These are phyloP conservation scores for Phyllosticta citribraziliensis DNA, from an alignment of 2,329 filamentous ascomycete species.

Conservation along the genomic window DNA sequence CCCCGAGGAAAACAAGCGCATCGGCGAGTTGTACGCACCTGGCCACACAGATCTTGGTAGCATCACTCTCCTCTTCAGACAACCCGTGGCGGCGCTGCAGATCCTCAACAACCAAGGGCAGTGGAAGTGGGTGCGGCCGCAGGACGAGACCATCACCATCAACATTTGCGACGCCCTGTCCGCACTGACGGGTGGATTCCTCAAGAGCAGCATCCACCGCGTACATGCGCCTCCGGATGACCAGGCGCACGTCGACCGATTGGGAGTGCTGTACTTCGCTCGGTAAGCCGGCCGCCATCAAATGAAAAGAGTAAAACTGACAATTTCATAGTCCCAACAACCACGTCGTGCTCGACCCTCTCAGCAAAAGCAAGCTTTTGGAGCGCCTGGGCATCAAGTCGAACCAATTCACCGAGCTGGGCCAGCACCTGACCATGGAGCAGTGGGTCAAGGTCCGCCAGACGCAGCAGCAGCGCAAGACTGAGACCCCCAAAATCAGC, in stretches of 20 bases:
- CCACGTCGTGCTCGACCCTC: constrained; percentile 27
- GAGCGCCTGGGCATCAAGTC: constrained; percentile 22
- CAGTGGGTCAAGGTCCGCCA: constrained; percentile 35
- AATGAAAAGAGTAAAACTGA: background rate
- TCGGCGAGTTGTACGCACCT: constrained; percentile 34
- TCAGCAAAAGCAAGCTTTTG: constrained; percentile 29
- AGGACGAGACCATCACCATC: constrained; percentile 32
- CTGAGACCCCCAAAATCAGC: constrained; percentile 26
- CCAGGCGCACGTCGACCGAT: constrained; percentile 39
- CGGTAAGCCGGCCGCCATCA: constrained; percentile 23
- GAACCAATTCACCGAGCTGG: constrained; percentile 19
- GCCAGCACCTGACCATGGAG: constrained; percentile 35
- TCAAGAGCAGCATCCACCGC: constrained; percentile 43
- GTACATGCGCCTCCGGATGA: constrained; percentile 40
- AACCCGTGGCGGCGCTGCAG: constrained; percentile 49
- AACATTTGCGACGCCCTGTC: constrained; percentile 33
- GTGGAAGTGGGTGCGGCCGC: constrained; percentile 34
- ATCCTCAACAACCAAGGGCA: constrained; percentile 31
- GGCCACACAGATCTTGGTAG: constrained; percentile 50
- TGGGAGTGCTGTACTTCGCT: constrained; percentile 44
- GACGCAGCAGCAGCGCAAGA: constrained; percentile 30
- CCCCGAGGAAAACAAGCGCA: constrained; percentile 37
- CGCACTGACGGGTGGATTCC: constrained; percentile 31
- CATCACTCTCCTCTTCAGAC: constrained; percentile 48
- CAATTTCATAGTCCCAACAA: constrained; percentile 24